phyloP scores from a whole-genome alignment of 345 rosid species.

The Citrus glauca region DNA sequence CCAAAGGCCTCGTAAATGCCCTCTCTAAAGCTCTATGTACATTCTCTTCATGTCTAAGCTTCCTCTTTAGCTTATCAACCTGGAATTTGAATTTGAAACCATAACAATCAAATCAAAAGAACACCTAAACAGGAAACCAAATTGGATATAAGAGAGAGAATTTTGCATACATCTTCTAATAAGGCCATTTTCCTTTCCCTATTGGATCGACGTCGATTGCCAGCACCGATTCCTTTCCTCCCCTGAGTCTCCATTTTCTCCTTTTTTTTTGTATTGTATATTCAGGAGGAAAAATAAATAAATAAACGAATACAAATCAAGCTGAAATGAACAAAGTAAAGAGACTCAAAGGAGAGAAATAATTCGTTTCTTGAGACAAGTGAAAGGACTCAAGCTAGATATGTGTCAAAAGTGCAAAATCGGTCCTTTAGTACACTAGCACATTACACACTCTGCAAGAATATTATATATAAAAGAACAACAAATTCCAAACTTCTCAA shows the following conservation, averaged over 20 bases:
- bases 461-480: not conserved
- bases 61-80: conserved; percentile 95
- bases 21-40: conserved; percentile 95
- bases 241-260: conserved; percentile 52
- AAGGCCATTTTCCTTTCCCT: conserved; percentile 75
- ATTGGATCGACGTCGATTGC: conserved; percentile 60
- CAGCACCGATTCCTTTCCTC: conserved; percentile 33
- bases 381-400: conserved; percentile 46
- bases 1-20: conserved; percentile 89
- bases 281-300: conserved; percentile 3
- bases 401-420: conserved; percentile 45
- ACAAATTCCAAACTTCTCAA: conserved; percentile 21
- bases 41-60: conserved; percentile 94
- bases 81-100: conserved; percentile 20
- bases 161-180: conserved; percentile 67
- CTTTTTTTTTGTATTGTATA: conserved; percentile 38
- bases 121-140: conserved; percentile 1
- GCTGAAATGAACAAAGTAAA: conserved; percentile 1
- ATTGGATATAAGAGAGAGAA: not conserved
- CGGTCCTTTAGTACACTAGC: conserved; percentile 18
- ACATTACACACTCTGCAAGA: conserved; percentile 22
- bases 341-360: conserved; percentile 21
- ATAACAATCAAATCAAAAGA: conserved; percentile 6
- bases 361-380: conserved; percentile 60
- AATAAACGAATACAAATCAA: conserved; percentile 4